These are phyloP conservation scores for Cryptosporidium ryanae DNA, from an alignment of 169 alveolate genomes.

Conservation along the genomic window DNA sequence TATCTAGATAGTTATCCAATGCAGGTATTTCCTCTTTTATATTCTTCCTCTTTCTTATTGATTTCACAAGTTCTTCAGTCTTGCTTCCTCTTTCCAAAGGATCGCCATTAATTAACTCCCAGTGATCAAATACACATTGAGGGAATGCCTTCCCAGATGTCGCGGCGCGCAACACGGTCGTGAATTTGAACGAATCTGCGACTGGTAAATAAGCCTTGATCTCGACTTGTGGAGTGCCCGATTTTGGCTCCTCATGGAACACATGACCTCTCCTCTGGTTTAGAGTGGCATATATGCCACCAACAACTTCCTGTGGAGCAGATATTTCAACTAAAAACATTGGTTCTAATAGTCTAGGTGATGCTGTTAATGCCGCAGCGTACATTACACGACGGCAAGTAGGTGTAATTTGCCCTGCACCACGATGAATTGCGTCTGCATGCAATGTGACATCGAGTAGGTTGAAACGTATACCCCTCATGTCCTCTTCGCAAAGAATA, in stretches of 20 bases:
- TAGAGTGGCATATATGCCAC: constrained; percentile 96
- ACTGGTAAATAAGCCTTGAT: constrained; percentile 99
- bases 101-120: constrained; percentile 96
- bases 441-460: constrained; percentile 97
- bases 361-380: constrained; percentile 97
- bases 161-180: constrained; percentile 97
- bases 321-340: constrained; percentile 97
- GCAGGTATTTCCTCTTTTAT: constrained; percentile 96
- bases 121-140: constrained; percentile 99
- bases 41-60: constrained; percentile 98
- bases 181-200: constrained; percentile 99
- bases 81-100: constrained; percentile 97
- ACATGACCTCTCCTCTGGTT: constrained; percentile 98
- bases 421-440: constrained; percentile 99
- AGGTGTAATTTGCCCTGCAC: constrained; percentile 99
- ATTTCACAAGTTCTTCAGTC: constrained; percentile 91
- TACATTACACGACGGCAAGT: constrained; percentile 95
- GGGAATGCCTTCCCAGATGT: constrained; percentile 99
- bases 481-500: constrained; percentile 97
- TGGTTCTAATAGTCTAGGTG: constrained; percentile 98
- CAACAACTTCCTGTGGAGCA: constrained; percentile 95
- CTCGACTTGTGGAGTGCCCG: constrained; percentile 97
- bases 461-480: constrained; percentile 98
- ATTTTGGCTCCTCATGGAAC: constrained; percentile 95
- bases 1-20: constrained; percentile 95